These are phyloP conservation scores for Immersiella caudata DNA, from an alignment of 495 filamentous ascomycete species.

Conservation along the genomic window DNA sequence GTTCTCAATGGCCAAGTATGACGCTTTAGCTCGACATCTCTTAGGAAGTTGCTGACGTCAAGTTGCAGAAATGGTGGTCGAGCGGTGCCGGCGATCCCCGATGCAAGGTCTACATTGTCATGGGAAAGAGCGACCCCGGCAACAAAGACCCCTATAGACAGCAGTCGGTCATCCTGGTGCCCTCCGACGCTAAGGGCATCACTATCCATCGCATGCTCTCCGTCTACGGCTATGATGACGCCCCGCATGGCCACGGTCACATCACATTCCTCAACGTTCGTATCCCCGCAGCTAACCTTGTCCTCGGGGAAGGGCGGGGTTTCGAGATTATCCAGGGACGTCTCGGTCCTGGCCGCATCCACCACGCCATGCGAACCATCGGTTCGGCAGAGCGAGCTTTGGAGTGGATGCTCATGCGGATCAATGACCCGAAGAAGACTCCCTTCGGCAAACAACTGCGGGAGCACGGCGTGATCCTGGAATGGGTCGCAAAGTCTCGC, in stretches of 20 bases:
- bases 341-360: slow-evolving; percentile 87
- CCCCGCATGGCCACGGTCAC: slow-evolving; percentile 90
- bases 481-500: slow-evolving; percentile 89
- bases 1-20: slow-evolving; percentile 81
- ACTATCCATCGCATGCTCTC: slow-evolving; percentile 82
- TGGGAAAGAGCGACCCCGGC: slow-evolving; percentile 79
- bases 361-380: slow-evolving; percentile 91
- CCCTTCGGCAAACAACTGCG: slow-evolving; percentile 80
- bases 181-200: slow-evolving; percentile 72
- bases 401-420: slow-evolving; percentile 84
- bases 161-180: slow-evolving; percentile 87
- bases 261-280: slow-evolving; percentile 84
- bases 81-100: slow-evolving; percentile 88
- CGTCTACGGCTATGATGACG: slow-evolving; percentile 94
- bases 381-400: slow-evolving; percentile 83
- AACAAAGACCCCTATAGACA: slow-evolving; percentile 78
- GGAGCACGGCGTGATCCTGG: slow-evolving; percentile 86
- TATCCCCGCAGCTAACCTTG: slow-evolving; percentile 74
- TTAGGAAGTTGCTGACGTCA: not conserved
- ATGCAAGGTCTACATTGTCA: slow-evolving; percentile 87
- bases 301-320: slow-evolving; percentile 88
- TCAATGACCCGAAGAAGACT: slow-evolving; percentile 85
- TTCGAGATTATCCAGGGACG: slow-evolving; percentile 97
- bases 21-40: not conserved
- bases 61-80: slow-evolving; percentile 87